phyloP scores from a whole-genome alignment of 345 rosid genomes.

The Reutealis trisperma region DNA sequence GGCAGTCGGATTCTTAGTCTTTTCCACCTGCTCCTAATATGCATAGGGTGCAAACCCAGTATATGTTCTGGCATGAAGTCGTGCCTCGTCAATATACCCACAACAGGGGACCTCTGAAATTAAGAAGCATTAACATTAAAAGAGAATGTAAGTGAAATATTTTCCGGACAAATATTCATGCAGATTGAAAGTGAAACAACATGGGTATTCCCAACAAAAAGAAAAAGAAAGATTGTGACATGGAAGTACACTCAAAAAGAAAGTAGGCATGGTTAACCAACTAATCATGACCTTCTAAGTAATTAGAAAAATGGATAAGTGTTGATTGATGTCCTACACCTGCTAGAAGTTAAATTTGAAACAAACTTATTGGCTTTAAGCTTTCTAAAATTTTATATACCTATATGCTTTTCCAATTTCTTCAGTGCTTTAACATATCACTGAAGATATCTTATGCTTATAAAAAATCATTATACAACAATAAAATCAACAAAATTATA shows the following conservation, averaged over 20 bases:
- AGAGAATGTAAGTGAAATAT: no score
- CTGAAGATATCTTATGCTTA: not conserved
- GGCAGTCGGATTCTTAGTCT: conserved; percentile 64
- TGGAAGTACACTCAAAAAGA: not conserved
- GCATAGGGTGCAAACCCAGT: conserved; percentile 64
- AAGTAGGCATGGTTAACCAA: not conserved
- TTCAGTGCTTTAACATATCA: no score
- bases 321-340: not conserved
- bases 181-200: no score
- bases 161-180: no score
- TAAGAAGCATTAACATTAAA: conserved; percentile 2
- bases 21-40: conserved; percentile 64
- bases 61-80: conserved; percentile 94
- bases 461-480: not conserved
- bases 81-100: conserved; percentile 84
- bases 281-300: not conserved
- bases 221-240: not conserved
- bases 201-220: not conserved
- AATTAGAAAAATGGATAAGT: not conserved
- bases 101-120: conserved; percentile 75
- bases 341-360: not conserved
- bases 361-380: not conserved
- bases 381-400: not conserved
- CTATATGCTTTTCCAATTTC: no score
- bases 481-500: not conserved